phyloP scores from a whole-genome alignment of 1,139 yeast species.

The Saccharomyces pastorianus region DNA sequence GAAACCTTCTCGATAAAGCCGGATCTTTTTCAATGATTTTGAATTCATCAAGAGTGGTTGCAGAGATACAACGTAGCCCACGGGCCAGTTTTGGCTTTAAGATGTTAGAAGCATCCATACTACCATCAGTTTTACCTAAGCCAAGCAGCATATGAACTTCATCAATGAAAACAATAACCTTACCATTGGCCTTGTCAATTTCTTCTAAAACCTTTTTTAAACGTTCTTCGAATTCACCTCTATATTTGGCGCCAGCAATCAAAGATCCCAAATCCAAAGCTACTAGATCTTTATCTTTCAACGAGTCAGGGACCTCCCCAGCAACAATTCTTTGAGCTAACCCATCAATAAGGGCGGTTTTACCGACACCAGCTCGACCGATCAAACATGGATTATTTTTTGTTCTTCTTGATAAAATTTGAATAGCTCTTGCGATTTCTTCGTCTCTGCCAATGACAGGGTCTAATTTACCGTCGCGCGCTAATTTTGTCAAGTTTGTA shows the following conservation, averaged over 20 bases:
- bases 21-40: constrained; percentile 89
- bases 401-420: constrained; percentile 82
- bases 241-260: constrained; percentile 87
- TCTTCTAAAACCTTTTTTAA: constrained; percentile 78
- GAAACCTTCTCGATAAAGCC: constrained; percentile 85
- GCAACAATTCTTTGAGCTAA: constrained; percentile 85
- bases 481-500: constrained; percentile 78
- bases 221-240: constrained; percentile 94
- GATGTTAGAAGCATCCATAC: constrained; percentile 90
- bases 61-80: constrained; percentile 94
- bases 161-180: constrained; percentile 78
- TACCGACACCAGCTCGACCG: constrained; percentile 97
- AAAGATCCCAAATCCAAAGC: constrained; percentile 78
- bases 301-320: constrained; percentile 90
- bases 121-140: constrained; percentile 89
- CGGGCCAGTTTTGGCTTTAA: constrained; percentile 91
- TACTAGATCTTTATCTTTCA: constrained; percentile 75
- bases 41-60: constrained; percentile 86
- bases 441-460: constrained; percentile 97
- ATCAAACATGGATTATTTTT: constrained; percentile 90
- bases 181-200: constrained; percentile 73
- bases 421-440: constrained; percentile 86
- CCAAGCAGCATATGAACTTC: constrained; percentile 89
- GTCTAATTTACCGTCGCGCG: constrained; percentile 83
- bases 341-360: constrained; percentile 94